Conservation (phyloP, 805 yeast genomes). For the Yarrowia bubula region DNA sequence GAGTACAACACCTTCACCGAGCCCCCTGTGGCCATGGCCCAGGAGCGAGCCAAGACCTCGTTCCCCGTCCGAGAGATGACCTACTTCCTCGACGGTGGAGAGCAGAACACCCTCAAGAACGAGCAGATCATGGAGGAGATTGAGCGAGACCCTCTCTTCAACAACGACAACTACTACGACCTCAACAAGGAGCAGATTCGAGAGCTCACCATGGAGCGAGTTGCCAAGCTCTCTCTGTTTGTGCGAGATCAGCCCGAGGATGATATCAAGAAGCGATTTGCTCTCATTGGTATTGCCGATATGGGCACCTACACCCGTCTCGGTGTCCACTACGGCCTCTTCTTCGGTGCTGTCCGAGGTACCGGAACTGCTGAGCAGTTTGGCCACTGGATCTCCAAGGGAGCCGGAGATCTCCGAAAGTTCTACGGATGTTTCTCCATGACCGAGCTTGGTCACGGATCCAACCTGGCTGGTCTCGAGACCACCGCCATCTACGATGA, state of each 20-base stretch:
- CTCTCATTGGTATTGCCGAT: constrained; percentile 47
- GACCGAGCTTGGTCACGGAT: constrained; percentile 93
- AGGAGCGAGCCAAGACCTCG: constrained; percentile 42
- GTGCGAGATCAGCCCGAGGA: constrained; percentile 35
- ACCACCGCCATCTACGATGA: constrained; percentile 84
- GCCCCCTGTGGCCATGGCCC: constrained; percentile 42
- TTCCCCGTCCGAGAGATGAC: constrained; percentile 44
- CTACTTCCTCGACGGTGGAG: constrained; percentile 46
- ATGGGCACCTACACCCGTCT: constrained; percentile 78
- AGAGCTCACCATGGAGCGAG: constrained; percentile 39
- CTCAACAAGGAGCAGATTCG: constrained; percentile 46
- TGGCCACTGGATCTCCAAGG: constrained; percentile 74
- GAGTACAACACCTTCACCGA: constrained; percentile 36
- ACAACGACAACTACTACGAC: constrained; percentile 48
- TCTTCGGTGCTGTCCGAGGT: constrained; percentile 76
- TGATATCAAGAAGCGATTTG: constrained; percentile 34
- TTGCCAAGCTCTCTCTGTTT: constrained; percentile 36
- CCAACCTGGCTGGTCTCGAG: constrained; percentile 89
- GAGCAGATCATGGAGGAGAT: constrained; percentile 45
- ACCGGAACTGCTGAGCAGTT: constrained; percentile 85
- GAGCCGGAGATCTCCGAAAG: constrained; percentile 41
- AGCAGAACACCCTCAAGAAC: constrained; percentile 42
- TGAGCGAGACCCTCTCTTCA: constrained; percentile 57
- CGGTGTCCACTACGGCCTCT: constrained; percentile 86
- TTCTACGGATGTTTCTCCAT: constrained; percentile 84